Base-by-base conservation (phyloP, 495 filamentous ascomycete species). In the Sphaerosporella brunnea region DNA sequence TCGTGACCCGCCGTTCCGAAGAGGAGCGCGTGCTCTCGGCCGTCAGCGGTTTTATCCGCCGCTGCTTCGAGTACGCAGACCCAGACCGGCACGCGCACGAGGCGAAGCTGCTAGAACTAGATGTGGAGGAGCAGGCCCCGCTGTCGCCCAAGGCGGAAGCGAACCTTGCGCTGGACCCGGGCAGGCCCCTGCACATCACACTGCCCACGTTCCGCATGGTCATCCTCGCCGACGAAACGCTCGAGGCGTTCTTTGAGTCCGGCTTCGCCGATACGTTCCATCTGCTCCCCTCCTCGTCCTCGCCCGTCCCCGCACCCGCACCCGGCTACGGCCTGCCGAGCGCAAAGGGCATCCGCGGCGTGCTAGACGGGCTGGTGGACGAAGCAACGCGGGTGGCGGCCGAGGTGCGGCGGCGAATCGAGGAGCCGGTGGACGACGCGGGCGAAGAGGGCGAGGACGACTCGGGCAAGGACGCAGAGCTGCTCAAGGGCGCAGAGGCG, bases 191-290 rank as follows among this genome's bases (percentile, higher is more conserved):
- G 0, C 80, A 93, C 62, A 95, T 97, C 59, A 96, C 92, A 5
- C 76, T 97, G 7, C 92, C 92, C 0, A 97, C 90, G 18, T 97
- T 97, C 72, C 80, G 90, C 53, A 97, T 97, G 90, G 84, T 97
- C 20, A 79, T 97, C 36, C 74, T 97, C 18, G 90, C 90, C 48
- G 90, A 97, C 62, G 90, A 97, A 57, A 71, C 88, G 2, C 75
- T 97, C 10, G 88, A 97, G 57, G 78, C 84, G 54, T 97, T 97
- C 64, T 97, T 97, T 62, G 90, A 97, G 63, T 78, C 70, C 25
- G 75, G 73, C 49, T 81, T 84, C 66, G 71, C 77, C 0, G 74
- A 74, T 51, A 80, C 75, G n/a, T 82, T 84, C 67, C 71, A 68
- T 40, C 72, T 84, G 16, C 70, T 73, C 45, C 21, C 38, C 1